phyloP scores from a whole-genome alignment of 805 yeast species.

The Nakazawaea peltata region DNA sequence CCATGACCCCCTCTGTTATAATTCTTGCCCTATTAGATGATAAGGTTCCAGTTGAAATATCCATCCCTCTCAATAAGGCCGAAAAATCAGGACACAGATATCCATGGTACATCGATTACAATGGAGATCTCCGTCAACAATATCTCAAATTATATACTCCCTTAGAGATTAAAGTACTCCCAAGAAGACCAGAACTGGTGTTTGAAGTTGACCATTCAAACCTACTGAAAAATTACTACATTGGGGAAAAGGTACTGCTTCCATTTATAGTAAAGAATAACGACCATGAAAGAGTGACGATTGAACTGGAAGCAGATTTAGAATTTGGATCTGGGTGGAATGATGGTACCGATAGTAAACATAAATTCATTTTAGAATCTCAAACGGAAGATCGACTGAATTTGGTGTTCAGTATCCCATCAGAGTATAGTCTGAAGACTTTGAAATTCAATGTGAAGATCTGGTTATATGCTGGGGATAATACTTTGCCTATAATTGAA shows the following conservation, averaged over 20 bases:
- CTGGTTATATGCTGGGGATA: conserved; percentile 20
- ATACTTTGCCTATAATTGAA: conserved; percentile 21
- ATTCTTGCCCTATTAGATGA: neutral
- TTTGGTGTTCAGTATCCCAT: too few relatives aligned
- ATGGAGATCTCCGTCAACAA: neutral
- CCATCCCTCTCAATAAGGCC: neutral
- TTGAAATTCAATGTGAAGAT: conserved; percentile 1
- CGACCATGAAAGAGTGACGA: conserved; percentile 24
- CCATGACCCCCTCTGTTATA: neutral
- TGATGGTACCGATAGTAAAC: too few relatives aligned
- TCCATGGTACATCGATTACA: neutral
- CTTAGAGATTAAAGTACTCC: conserved; percentile 21
- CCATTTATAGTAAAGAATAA: conserved; percentile 19
- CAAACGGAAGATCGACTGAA: too few relatives aligned
- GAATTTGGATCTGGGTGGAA: conserved; percentile 2
- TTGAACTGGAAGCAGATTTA: conserved; percentile 16
- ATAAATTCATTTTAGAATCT: neutral
- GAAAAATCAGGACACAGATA: neutral
- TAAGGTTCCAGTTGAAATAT: neutral
- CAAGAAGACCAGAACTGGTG: conserved; percentile 29
- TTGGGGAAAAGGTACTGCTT: conserved; percentile 23
- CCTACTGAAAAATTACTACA: conserved; percentile 20
- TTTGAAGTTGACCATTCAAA: conserved; percentile 17
- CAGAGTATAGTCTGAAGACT: neutral
- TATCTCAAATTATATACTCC: conserved; percentile 15